Base-by-base conservation (phyloP, 2,329 filamentous ascomycete species). In the Fusarium sp. region DNA sequence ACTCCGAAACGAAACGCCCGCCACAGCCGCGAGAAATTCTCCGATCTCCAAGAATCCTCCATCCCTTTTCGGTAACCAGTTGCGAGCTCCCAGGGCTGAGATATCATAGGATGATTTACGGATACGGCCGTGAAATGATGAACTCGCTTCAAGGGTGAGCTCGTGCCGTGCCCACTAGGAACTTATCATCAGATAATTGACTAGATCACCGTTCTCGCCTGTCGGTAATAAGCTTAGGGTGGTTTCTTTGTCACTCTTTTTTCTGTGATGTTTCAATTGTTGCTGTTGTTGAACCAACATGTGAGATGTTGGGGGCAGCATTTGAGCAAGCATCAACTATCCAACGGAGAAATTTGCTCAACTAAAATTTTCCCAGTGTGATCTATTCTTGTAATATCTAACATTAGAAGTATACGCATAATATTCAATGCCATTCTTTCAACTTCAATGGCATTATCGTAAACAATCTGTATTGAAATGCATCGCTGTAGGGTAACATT, bases 11-110 rank as follows among this genome's bases (percentile, higher is more conserved):
- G n/a, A n/a, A n/a, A n/a, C 28, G 42, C 24, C 57, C 39, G 50
- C 59, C 21, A 18, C 24, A 24, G 12, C 26, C 21, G 39, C 23
- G n/a, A 18, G 23, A 56, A 62, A 46, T 35, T 63, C 59, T 63
- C 59, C 57, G 59, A 63, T 38, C 39, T 16, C n/a, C 13, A n/a
- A 57, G 21, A 29, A 31, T 37, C 52, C 57, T 58, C 46, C 53
- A 61, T 61, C 33, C 57, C 39, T 31, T 41, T 63, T 46, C 18
- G 57, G 55, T 44, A 29, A 7, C 16, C 8, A 60, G 42, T 50
- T 23, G 55, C 50, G 55, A 56, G 33, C 37, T 1, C 20, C 38
- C 20, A 42, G 29, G 48, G 48, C 48, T 57, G 37, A 50, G 21
- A 1, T 26, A 8, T 18, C 28, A 59, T 37, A 50, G 42, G 54